These are phyloP conservation scores for Aspergillus neoniger DNA, from an alignment of 2,329 filamentous ascomycete genomes.

Conservation along the genomic window DNA sequence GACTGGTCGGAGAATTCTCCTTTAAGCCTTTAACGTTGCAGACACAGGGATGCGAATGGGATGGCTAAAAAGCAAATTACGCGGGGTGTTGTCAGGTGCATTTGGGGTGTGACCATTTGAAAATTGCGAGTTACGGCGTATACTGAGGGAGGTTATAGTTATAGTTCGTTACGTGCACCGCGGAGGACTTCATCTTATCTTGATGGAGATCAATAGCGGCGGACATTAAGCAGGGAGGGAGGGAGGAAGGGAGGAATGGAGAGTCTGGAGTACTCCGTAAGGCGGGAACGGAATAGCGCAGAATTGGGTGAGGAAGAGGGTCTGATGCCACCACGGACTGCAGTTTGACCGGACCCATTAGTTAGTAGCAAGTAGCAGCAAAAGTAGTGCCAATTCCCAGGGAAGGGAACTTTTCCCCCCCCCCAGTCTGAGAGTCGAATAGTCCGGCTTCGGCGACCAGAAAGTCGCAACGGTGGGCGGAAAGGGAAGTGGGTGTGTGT, in stretches of 20 bases:
- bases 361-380: too few relatives aligned
- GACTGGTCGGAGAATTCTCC: background rate
- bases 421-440: too few relatives aligned
- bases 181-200: too few relatives aligned
- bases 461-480: conserved; percentile 20
- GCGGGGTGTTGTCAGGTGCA: background rate
- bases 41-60: background rate
- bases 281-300: background rate
- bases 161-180: too few relatives aligned
- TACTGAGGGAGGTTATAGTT: too few relatives aligned
- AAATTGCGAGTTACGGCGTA: too few relatives aligned
- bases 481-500: conserved; percentile 19
- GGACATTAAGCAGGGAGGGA: too few relatives aligned
- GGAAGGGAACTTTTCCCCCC: too few relatives aligned
- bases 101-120: background rate
- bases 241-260: background rate
- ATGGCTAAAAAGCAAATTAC: background rate
- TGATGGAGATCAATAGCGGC: too few relatives aligned
- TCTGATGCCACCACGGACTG: background rate
- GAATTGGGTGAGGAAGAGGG: background rate
- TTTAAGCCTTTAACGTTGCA: background rate
- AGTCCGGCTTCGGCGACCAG: conserved; percentile 33
- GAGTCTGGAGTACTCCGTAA: background rate
- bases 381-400: too few relatives aligned
- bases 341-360: background rate